Percentiles rank a stretch among this genome's conserved stretches.
phyloP scores from a whole-genome alignment of 371 early-diverging fungal species.

The Rhizopus delemar region DNA sequence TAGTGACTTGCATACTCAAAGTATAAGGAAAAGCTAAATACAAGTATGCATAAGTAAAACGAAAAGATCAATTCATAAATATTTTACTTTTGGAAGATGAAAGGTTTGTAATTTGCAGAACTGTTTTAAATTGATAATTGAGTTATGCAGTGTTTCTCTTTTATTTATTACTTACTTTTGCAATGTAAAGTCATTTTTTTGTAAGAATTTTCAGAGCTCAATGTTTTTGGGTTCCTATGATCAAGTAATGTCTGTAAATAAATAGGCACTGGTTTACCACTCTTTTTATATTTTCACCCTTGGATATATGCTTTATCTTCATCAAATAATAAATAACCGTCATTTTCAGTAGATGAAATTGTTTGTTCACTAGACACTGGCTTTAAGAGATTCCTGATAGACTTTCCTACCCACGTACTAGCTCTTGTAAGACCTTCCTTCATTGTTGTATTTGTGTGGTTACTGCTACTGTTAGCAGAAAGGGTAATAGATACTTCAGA shows the following conservation, averaged over 20 bases:
- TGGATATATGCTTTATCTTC: neutral
- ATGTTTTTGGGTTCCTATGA: neutral
- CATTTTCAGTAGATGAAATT: too few relatives aligned
- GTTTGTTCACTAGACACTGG: neutral
- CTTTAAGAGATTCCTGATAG: neutral
- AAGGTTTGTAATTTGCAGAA: constrained; percentile 20
- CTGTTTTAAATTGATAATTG: constrained; percentile 1
- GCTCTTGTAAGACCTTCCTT: constrained; percentile 13
- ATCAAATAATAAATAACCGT: neutral
- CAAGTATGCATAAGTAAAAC: constrained; percentile 3
- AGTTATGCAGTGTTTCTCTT: too few relatives aligned
- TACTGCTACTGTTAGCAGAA: neutral
- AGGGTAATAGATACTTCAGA: constrained; percentile 6
- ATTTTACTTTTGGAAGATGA: constrained; percentile 19
- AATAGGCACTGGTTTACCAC: neutral
- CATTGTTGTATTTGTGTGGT: neutral
- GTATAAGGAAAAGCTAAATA: neutral
- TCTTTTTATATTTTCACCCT: neutral
- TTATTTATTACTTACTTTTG: constrained; percentile 8
- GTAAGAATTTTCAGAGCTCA: neutral
- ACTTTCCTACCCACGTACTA: constrained; percentile 21
- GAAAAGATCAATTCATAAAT: neutral
- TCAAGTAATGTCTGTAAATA: neutral
- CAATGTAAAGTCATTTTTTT: constrained; percentile 15
- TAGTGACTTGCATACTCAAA: constrained; percentile 8